Conservation (phyloP, 1,284 basidiomycete species). For the Cutaneotrichosporon cavernicola region DNA sequence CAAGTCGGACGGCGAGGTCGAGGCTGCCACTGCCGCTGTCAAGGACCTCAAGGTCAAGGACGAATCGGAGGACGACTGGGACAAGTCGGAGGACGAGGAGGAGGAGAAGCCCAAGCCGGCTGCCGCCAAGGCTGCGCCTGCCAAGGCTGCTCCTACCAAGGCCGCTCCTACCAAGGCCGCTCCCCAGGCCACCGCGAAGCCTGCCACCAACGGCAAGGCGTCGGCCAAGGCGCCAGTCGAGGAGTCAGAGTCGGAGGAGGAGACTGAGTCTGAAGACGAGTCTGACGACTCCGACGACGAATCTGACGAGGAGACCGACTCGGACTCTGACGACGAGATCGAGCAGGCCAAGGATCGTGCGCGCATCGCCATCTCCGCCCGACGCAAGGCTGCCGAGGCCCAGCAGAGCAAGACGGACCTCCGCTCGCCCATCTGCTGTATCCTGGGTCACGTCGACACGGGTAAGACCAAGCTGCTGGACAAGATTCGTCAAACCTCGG, state of each 20-base stretch:
- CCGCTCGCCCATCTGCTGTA: constrained; percentile 97
- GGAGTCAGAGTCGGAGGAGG: constrained; percentile 50
- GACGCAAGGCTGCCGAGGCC: constrained; percentile 81
- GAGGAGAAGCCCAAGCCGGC: constrained; percentile 41
- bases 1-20: constrained; percentile 62
- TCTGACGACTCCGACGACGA: constrained; percentile 45
- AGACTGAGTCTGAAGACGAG: constrained; percentile 54
- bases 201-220: constrained; percentile 41
- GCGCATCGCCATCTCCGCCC: constrained; percentile 73
- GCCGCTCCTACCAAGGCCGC: constrained; percentile 37
- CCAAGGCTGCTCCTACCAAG: constrained; percentile 18
- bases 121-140: constrained; percentile 27
- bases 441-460: constrained; percentile 98
- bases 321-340: constrained; percentile 62
- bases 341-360: constrained; percentile 81
- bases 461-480: constrained; percentile 98
- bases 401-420: constrained; percentile 85
- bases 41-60: constrained; percentile 46
- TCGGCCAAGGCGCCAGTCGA: constrained; percentile 40
- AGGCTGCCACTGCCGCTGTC: constrained; percentile 36
- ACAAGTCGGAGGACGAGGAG: constrained; percentile 59
- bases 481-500: constrained; percentile 99
- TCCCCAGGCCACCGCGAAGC: constrained; percentile 30
- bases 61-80: constrained; percentile 68
- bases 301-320: constrained; percentile 56